Conservation (phyloP, 805 yeast species). For the Danielozyma ontarioensis region DNA sequence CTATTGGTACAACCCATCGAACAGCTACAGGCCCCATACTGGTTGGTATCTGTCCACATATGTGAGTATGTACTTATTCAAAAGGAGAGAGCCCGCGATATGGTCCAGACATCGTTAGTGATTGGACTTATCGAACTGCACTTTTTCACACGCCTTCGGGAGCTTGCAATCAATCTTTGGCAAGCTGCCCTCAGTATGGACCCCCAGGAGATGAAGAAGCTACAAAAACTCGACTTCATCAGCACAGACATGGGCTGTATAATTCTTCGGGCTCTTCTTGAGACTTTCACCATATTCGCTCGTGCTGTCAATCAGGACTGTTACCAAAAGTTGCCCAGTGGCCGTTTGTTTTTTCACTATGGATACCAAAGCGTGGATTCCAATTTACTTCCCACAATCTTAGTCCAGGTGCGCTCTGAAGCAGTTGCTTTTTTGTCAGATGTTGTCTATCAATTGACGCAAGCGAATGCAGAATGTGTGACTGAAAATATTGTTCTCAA, state of each 20-base stretch:
- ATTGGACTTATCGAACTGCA: conserved; percentile 49
- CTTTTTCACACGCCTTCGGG: conserved; percentile 35
- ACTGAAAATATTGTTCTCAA: conserved; percentile 23
- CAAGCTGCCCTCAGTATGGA: conserved; percentile 14
- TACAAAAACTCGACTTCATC: conserved; percentile 26
- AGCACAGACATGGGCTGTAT: conserved; percentile 30
- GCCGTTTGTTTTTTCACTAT: conserved; percentile 15
- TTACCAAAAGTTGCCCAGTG: conserved; percentile 32
- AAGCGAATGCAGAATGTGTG: conserved; percentile 3
- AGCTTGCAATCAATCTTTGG: conserved; percentile 17
- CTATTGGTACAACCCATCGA: conserved; percentile 14
- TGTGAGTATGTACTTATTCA: conserved; percentile 3
- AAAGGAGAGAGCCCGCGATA: conserved; percentile 17
- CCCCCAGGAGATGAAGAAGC: conserved; percentile 13
- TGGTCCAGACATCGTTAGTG: conserved; percentile 35
- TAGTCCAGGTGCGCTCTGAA: conserved; percentile 37
- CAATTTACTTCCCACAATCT: conserved; percentile 18
- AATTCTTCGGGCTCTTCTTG: conserved; percentile 39
- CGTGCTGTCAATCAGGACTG: conserved; percentile 37
- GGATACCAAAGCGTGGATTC: conserved; percentile 10
- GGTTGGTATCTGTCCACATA: not conserved
- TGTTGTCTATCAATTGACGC: conserved; percentile 19
- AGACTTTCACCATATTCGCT: conserved; percentile 40
- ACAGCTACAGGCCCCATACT: not conserved
- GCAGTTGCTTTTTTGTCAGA: conserved; percentile 35